Evolutionary conservation across 352 stramenopile species (phyloP).

Genomic region (Globisporangium perplexum): DNA sequence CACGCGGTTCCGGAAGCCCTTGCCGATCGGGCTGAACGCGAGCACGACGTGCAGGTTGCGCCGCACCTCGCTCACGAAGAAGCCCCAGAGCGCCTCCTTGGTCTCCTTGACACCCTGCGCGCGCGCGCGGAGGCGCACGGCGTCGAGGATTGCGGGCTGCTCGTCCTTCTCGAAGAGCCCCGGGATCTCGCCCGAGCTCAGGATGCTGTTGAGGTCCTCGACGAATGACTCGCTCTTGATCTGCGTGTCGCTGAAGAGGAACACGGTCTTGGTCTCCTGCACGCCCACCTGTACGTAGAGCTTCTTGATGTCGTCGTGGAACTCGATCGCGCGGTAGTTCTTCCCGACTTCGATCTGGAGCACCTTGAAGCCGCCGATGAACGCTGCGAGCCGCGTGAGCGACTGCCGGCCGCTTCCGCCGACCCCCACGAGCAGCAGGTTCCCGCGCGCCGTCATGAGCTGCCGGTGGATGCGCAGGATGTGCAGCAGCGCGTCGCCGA

Average conservation of each 20-base stretch:
- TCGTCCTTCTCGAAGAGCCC: slow-evolving; percentile 92
- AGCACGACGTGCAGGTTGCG: slow-evolving; percentile 92
- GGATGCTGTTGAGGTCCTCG: slow-evolving; percentile 92
- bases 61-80: slow-evolving; percentile 91
- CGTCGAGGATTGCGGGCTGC: slow-evolving; percentile 79
- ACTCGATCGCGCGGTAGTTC: slow-evolving; percentile 89
- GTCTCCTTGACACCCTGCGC: slow-evolving; percentile 81
- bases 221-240: slow-evolving; percentile 93
- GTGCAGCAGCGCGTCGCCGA: slow-evolving; percentile 88
- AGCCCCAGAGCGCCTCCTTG: slow-evolving; percentile 88
- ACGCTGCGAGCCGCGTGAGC: slow-evolving; percentile 83
- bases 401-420: slow-evolving; percentile 89
- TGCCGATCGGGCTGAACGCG: slow-evolving; percentile 90
- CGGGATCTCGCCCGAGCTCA: slow-evolving; percentile 89
- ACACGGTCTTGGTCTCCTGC: slow-evolving; percentile 82
- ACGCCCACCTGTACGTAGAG: slow-evolving; percentile 78
- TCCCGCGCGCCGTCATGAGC: slow-evolving; percentile 85
- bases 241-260: slow-evolving; percentile 93
- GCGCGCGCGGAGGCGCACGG: slow-evolving; percentile 59
- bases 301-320: slow-evolving; percentile 92
- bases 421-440: slow-evolving; percentile 90
- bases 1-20: slow-evolving; percentile 76
- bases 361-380: slow-evolving; percentile 85
- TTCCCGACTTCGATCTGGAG: slow-evolving; percentile 95
- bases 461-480: slow-evolving; percentile 89